These are phyloP conservation scores for Daucus carota DNA, from an alignment of 129 eudicot genomes.

Conservation along the genomic window DNA sequence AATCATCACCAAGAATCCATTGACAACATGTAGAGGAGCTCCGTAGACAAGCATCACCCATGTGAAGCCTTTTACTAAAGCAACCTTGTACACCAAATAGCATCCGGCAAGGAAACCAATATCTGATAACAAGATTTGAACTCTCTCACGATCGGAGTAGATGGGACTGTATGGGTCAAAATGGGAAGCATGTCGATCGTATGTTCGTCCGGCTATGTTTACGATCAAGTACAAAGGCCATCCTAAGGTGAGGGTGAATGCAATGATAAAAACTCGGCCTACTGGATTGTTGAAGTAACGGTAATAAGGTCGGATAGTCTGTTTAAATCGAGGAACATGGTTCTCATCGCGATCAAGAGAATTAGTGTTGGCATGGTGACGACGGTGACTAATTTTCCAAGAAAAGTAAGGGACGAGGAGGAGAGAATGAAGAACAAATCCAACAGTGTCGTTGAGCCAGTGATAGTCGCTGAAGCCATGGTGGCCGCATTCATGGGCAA, in stretches of 20 bases:
- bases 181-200: conserved; percentile 24
- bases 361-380: conserved; percentile 34
- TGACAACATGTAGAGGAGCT: conserved; percentile 14
- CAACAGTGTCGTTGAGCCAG: conserved; percentile 22
- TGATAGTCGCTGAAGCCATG: conserved; percentile 3
- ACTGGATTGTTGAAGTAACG: conserved; percentile 25
- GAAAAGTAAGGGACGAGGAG: conserved; percentile 29
- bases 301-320: conserved; percentile 8
- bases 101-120: conserved; percentile 12
- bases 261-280: conserved; percentile 19
- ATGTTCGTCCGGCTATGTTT: conserved; percentile 21
- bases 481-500: conserved; percentile 20
- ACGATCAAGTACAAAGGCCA: conserved; percentile 25
- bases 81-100: conserved; percentile 15
- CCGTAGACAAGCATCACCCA: conserved; percentile 27
- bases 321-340: conserved; percentile 19
- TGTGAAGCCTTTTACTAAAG: not conserved
- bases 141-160: conserved; percentile 24
- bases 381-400: conserved; percentile 19
- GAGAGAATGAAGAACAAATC: conserved; percentile 18
- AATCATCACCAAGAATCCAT: conserved; percentile 14
- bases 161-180: conserved; percentile 29
- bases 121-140: conserved; percentile 21
- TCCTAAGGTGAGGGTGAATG: conserved; percentile 23
- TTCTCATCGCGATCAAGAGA: conserved; percentile 28